These are phyloP conservation scores for Pistacia vera DNA, from an alignment of 345 rosid species.

Conservation along the genomic window DNA sequence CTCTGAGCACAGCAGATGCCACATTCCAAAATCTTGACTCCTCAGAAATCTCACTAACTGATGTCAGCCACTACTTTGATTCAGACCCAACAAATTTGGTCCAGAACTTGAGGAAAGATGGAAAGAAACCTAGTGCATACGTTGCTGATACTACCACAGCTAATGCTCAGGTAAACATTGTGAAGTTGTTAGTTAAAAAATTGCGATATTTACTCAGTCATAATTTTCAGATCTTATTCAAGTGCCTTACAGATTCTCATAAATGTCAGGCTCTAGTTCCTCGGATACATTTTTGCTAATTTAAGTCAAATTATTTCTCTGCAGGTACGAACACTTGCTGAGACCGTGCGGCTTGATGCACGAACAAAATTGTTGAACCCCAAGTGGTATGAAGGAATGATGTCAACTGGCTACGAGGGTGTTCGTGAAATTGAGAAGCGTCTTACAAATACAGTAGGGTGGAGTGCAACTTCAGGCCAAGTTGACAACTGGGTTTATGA, in stretches of 20 bases:
- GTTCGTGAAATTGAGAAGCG: constrained; percentile 98
- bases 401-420: constrained; percentile 95
- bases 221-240: not conserved
- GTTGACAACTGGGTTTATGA: constrained; percentile 99
- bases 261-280: not conserved
- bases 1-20: constrained; percentile 91
- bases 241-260: not conserved
- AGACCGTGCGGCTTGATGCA: constrained; percentile 90
- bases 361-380: constrained; percentile 94
- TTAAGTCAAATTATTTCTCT: constrained; percentile 8
- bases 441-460: constrained; percentile 91
- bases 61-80: constrained; percentile 97
- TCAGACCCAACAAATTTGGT: constrained; percentile 96
- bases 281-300: constrained; percentile 7
- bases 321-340: constrained; percentile 87
- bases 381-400: constrained; percentile 99
- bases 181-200: not conserved
- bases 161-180: constrained; percentile 78
- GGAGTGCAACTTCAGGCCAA: constrained; percentile 99
- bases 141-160: constrained; percentile 97
- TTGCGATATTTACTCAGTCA: not conserved
- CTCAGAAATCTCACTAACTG: constrained; percentile 93
- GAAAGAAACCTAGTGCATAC: constrained; percentile 90
- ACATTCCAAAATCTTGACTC: constrained; percentile 98
- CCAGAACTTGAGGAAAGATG: constrained; percentile 88